A percentile compares a stretch with the other conserved stretches of the same genome.
Evolutionary conservation across 495 filamentous ascomycete species (phyloP).

Genomic region (Paragyromitra xinjiangensis): DNA sequence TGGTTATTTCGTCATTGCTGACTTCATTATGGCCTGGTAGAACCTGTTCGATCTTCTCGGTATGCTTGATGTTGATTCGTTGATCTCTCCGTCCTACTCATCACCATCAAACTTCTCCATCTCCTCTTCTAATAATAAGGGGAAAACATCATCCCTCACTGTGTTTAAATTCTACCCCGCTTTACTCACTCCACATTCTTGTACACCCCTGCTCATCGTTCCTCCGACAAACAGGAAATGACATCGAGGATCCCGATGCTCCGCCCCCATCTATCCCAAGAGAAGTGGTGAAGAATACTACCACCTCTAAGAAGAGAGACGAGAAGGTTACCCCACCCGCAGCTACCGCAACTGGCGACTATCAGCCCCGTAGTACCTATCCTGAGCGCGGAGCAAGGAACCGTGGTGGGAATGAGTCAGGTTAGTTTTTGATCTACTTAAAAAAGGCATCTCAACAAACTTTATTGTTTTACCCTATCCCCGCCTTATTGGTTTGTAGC

Average conservation of each 20-base stretch:
- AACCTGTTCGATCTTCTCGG: conserved; percentile 91
- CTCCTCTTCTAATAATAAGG: not conserved
- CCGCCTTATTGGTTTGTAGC: not conserved
- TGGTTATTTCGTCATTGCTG: conserved; percentile 47
- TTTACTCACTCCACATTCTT: conserved; percentile 10
- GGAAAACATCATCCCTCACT: not conserved
- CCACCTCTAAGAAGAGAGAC: conserved; percentile 85
- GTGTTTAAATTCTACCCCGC: conserved; percentile 35
- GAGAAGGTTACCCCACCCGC: conserved; percentile 67
- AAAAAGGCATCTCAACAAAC: conserved; percentile 7
- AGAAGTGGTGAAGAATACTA: conserved; percentile 84
- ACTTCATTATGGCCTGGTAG: conserved; percentile 62
- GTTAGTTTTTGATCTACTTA: conserved; percentile 65
- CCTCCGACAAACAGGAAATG: conserved; percentile 71
- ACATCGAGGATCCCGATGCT: conserved; percentile 66
- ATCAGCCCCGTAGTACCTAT: conserved; percentile 59
- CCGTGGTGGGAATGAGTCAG: conserved; percentile 81
- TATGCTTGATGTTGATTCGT: conserved; percentile 61
- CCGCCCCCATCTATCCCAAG: conserved; percentile 67
- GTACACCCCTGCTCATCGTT: conserved; percentile 24
- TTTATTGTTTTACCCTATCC: conserved; percentile 40
- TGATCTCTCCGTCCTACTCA: not conserved
- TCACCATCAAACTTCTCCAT: not conserved
- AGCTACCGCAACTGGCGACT: conserved; percentile 56
- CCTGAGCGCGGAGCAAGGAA: conserved; percentile 60